Evolutionary conservation across 2,329 filamentous ascomycete genomes (phyloP), one percentile per base, ranked within the genome.

Genomic region (Mollisiaceae sp.): DNA sequence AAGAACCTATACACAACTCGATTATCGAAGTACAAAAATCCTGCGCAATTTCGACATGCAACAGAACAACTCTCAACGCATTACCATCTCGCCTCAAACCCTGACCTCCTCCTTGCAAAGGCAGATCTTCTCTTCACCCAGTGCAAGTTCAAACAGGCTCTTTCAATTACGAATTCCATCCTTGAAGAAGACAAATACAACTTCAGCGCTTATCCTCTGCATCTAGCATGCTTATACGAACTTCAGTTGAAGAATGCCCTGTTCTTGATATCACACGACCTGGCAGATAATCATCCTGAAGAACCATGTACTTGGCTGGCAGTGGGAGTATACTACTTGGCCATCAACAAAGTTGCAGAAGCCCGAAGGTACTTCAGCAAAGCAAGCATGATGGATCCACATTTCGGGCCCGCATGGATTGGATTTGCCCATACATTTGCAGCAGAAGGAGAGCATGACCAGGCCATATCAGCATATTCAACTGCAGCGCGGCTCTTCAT

Each of bases 401-500:
- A 98, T 79, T 99, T 97, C 73, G 94, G 94, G 0, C 92, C 95
- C 0, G 95, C 95, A 2, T 99, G 95, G 95, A 98, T 99, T 70
- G 95, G 96, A 1, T 99, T 99, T 75, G 95, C 95, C 0, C 96
- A 99, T 77, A 99, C 95, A 0, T 99, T 99, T 77, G 95, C 95
- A 1, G 94, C 93, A 12, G 95, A 99, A 77, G 95, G 95, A 60
- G 95, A 99, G 78, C 94, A 98, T 77, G 95, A 99, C 77, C 95
- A 99, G 79, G 95, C 95, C 57, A 97, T 99, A 69, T 96, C 94
- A 9, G 95, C 96, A 0, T 99, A 99, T 80, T 97, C 92, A 36
- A 99, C 95, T 0, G 95, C 95, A 0, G 94, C 94, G 1, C 86
- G 95, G 45, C 82, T 99, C 0, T 99, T 99, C 79, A 97, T 97